These are phyloP conservation scores for Leccinum proliferum DNA, from an alignment of 1,284 basidiomycete genomes.

Conservation along the genomic window DNA sequence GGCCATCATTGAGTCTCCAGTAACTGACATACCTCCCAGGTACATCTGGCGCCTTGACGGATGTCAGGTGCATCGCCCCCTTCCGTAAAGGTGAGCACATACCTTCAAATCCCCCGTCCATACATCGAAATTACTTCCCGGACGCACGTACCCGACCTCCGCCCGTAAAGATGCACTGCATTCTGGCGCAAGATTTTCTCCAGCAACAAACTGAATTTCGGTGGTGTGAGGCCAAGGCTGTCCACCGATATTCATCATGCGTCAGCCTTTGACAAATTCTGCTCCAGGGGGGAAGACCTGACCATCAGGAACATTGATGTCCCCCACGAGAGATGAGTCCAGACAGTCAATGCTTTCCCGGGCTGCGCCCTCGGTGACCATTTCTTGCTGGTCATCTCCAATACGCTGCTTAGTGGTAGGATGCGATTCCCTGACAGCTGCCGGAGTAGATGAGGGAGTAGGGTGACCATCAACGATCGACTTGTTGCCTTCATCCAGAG, in stretches of 20 bases:
- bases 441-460: slow-evolving; percentile 13
- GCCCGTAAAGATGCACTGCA: slow-evolving; percentile 29
- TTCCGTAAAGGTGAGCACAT: slow-evolving; percentile 3
- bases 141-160: slow-evolving; percentile 47
- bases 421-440: neutral
- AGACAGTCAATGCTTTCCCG: slow-evolving; percentile 20
- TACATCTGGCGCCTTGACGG: slow-evolving; percentile 58
- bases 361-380: neutral
- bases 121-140: slow-evolving; percentile 57
- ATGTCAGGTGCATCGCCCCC: slow-evolving; percentile 3
- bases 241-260: slow-evolving; percentile 59
- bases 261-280: slow-evolving; percentile 81
- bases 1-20: slow-evolving; percentile 63
- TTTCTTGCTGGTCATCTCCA: slow-evolving; percentile 3
- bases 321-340: slow-evolving; percentile 54
- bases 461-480: slow-evolving; percentile 16
- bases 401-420: neutral
- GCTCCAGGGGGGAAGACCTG: slow-evolving; percentile 78
- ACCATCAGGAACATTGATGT: slow-evolving; percentile 71
- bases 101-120: slow-evolving; percentile 73
- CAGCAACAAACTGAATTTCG: slow-evolving; percentile 63
- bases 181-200: slow-evolving; percentile 43
- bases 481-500: slow-evolving; percentile 5
- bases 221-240: slow-evolving; percentile 65
- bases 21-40: slow-evolving; percentile 70